Evolutionary conservation across 2,329 filamentous ascomycete species (phyloP), one percentile per base, ranked within the genome.

Genomic region (Trichophyton rubrum): DNA sequence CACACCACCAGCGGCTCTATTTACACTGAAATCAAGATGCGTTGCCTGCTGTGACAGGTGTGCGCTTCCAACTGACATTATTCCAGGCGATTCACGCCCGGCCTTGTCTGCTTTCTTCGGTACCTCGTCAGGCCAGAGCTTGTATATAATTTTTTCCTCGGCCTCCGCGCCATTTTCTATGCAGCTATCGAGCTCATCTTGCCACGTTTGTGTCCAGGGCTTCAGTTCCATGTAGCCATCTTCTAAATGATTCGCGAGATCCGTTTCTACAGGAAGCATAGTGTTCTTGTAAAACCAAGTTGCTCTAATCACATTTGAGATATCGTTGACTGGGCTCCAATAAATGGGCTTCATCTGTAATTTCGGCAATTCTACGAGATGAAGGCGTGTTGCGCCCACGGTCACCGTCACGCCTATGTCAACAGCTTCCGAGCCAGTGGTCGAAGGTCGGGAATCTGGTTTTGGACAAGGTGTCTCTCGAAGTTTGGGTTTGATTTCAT

Each of bases 211-310:
- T 1, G 88, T 90, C 86, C 92, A 96, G 0, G 90, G 89, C 59
- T 85, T 85, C 58, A 97, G 78, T 68, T 95, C 89, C 60, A 87
- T 78, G 70, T 95, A 99, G 4, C 92, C 91, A n/a, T 85, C 82
- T 71, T 99, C 93, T 0, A 99, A 80, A 72, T 91, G 90, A 67
- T 97, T 99, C 7, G 93, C 90, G 38, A 96, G 86, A 15, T 84
- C 78, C 0, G 89, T 83, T 64, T 95, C 89, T 4, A 99, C 83
- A 0, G 93, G 93, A 62, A 89, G 78, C 90, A 97, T 96, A 0
- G 88, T 92, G 69, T 96, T 91, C 75, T 87, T 88, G 73, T 97
- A 97, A 71, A 99, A 99, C 93, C 93, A 99, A 0, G 92, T 97
- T 0, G 88, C 90, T 65, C 93, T 82, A 61, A 87, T 80, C 1